Evolutionary conservation across 768 basidiomycete genomes (phyloP).

Genomic region (Auricularia auricula-judae): DNA sequence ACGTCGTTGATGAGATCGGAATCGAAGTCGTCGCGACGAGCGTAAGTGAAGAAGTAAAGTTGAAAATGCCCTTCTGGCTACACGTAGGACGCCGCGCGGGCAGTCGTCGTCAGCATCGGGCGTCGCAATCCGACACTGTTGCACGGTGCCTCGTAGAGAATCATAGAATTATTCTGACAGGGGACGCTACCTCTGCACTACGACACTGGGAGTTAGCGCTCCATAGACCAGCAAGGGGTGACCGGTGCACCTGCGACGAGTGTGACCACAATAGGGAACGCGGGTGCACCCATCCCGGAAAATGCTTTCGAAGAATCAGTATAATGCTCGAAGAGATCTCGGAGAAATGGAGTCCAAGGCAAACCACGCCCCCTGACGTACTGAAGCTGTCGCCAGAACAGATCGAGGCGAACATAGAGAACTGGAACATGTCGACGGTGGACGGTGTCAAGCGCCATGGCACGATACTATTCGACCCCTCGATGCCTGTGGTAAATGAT

Average conservation of each 20-base stretch:
- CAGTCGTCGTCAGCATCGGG: too few relatives aligned
- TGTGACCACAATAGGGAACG: background rate
- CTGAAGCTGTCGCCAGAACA: too few relatives aligned
- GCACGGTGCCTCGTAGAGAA: background rate
- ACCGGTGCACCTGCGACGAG: background rate
- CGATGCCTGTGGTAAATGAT: too few relatives aligned
- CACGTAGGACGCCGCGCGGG: background rate
- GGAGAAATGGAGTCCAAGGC: background rate
- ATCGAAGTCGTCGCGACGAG: background rate
- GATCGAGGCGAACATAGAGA: too few relatives aligned
- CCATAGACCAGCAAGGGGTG: background rate
- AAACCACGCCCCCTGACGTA: too few relatives aligned
- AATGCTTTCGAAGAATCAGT: background rate
- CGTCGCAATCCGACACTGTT: background rate
- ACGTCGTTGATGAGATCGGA: background rate
- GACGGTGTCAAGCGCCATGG: too few relatives aligned
- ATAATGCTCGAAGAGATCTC: background rate
- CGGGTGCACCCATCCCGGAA: background rate
- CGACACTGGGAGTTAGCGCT: constrained; percentile 6
- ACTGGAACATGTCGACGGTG: too few relatives aligned
- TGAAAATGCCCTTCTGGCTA: background rate
- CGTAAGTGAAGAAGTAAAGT: background rate
- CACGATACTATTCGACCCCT: too few relatives aligned
- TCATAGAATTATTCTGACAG: background rate
- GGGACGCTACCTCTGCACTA: constrained; percentile 9